Percentiles rank a stretch among this genome's conserved stretches.
Evolutionary conservation across 1,284 basidiomycete species (phyloP).

Genomic region (Takashimella koratensis): DNA sequence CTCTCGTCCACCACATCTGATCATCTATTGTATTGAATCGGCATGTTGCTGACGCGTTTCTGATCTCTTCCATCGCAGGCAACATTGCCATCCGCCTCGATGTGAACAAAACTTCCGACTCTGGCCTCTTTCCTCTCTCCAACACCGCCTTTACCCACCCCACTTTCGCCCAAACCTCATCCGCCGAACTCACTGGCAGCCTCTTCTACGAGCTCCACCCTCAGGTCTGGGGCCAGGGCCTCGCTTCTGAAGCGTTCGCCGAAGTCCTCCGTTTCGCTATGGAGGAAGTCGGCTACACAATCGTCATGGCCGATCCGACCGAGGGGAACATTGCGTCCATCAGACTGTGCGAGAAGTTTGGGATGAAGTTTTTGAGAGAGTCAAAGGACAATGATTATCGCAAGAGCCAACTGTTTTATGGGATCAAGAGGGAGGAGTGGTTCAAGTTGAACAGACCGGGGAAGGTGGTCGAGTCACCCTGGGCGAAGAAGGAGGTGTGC

Average conservation of each 20-base stretch:
- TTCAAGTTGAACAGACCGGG: conserved; percentile 22
- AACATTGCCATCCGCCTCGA: conserved; percentile 33
- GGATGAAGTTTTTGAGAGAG: conserved; percentile 27
- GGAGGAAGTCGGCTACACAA: conserved; percentile 37
- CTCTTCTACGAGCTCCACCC: conserved; percentile 48
- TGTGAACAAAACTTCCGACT: background rate
- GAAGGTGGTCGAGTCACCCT: conserved; percentile 16
- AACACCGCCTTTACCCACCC: conserved; percentile 29
- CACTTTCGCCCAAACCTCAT: conserved; percentile 11
- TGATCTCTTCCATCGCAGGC: conserved; percentile 16
- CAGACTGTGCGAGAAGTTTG: conserved; percentile 33
- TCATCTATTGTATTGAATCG: background rate
- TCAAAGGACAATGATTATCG: conserved; percentile 20
- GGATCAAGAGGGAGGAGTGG: conserved; percentile 38
- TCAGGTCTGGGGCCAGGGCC: conserved; percentile 43
- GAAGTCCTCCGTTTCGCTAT: conserved; percentile 45
- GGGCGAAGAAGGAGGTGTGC: conserved; percentile 36
- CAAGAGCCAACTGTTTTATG: conserved; percentile 38
- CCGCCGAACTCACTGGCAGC: conserved; percentile 24
- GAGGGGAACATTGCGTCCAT: conserved; percentile 37
- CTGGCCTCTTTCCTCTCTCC: conserved; percentile 13
- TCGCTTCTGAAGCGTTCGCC: conserved; percentile 44
- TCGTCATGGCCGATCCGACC: conserved; percentile 35
- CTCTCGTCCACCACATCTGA: background rate
- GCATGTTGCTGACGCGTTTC: too few species aligned